A percentile compares a stretch with the other conserved stretches of the same genome.
Conservation (phyloP, 2,329 filamentous ascomycete genomes). For the Beauveria rudraprayagi region DNA sequence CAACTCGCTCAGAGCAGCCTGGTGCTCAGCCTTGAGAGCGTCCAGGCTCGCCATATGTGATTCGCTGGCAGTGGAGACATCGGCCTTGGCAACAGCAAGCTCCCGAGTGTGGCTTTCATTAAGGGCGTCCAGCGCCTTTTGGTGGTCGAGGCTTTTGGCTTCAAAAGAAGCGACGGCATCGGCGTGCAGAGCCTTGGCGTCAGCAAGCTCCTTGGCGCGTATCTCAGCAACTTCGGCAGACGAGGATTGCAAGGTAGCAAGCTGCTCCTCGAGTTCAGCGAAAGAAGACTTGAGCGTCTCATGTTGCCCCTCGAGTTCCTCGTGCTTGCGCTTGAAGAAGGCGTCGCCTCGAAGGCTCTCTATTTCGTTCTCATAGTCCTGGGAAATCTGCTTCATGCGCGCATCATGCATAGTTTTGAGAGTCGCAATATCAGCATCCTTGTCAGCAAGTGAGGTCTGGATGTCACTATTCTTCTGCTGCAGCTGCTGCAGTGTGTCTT, state of each 20-base stretch:
- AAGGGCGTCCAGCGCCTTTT: constrained; percentile 46
- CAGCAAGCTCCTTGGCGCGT: constrained; percentile 35
- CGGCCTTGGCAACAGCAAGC: constrained; percentile 46
- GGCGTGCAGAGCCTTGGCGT: constrained; percentile 35
- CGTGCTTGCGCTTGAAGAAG: constrained; percentile 56
- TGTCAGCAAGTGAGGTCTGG: constrained; percentile 36
- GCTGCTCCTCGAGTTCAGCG: constrained; percentile 46
- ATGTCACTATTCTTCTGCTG: constrained; percentile 41
- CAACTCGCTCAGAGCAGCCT: constrained; percentile 29
- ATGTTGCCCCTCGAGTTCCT: constrained; percentile 51
- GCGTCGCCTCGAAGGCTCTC: constrained; percentile 55
- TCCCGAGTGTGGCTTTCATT: constrained; percentile 51
- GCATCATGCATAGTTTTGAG: constrained; percentile 49
- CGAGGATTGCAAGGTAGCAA: constrained; percentile 39
- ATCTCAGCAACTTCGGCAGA: constrained; percentile 28
- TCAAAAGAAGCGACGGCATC: constrained; percentile 39
- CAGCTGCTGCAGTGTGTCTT: constrained; percentile 38
- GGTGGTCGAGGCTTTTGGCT: constrained; percentile 43
- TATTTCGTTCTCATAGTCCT: constrained; percentile 58
- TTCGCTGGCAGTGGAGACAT: constrained; percentile 21
- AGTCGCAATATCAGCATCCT: constrained; percentile 41
- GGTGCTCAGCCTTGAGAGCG: constrained; percentile 33
- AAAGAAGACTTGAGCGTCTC: constrained; percentile 36
- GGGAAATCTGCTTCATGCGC: constrained; percentile 49
- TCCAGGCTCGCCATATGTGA: constrained; percentile 18